phyloP scores from a whole-genome alignment of 768 basidiomycete species.

The Termitomyces sp. region DNA sequence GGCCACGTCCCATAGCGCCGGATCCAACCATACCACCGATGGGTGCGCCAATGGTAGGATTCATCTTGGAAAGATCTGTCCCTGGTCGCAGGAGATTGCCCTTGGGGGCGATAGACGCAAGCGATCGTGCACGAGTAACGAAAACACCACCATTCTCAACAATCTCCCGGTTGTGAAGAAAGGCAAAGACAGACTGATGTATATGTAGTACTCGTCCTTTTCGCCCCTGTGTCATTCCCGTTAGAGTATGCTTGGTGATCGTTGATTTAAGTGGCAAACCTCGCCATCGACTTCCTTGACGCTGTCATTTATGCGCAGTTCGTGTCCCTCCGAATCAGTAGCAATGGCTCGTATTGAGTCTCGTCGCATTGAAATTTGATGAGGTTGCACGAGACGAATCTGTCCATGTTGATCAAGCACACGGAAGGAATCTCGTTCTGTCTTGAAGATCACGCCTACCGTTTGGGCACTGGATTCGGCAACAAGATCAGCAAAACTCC shows the following conservation, averaged over 20 bases:
- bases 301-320: conserved; percentile 82
- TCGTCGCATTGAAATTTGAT: conserved; percentile 89
- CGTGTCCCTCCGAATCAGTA: conserved; percentile 83
- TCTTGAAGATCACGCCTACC: conserved; percentile 96
- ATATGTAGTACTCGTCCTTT: conserved; percentile 91
- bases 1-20: conserved; percentile 71
- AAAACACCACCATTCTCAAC: conserved; percentile 92
- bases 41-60: conserved; percentile 64
- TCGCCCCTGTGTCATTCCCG: conserved; percentile 45
- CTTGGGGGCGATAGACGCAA: conserved; percentile 85
- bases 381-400: conserved; percentile 83
- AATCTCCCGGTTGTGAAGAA: conserved; percentile 89
- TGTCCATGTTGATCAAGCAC: conserved; percentile 93
- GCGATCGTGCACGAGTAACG: conserved; percentile 78
- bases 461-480: conserved; percentile 65
- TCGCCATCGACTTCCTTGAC: conserved; percentile 91
- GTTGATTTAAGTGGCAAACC: conserved; percentile 35
- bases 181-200: conserved; percentile 90
- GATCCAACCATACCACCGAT: conserved; percentile 78
- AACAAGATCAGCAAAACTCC: not conserved
- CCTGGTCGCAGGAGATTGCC: conserved; percentile 60
- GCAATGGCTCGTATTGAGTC: conserved; percentile 82
- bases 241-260: conserved; percentile 1
- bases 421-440: conserved; percentile 92
- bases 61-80: conserved; percentile 87